Base-by-base conservation (phyloP, 2,329 filamentous ascomycete genomes). In the Aaosphaeria arxii region DNA sequence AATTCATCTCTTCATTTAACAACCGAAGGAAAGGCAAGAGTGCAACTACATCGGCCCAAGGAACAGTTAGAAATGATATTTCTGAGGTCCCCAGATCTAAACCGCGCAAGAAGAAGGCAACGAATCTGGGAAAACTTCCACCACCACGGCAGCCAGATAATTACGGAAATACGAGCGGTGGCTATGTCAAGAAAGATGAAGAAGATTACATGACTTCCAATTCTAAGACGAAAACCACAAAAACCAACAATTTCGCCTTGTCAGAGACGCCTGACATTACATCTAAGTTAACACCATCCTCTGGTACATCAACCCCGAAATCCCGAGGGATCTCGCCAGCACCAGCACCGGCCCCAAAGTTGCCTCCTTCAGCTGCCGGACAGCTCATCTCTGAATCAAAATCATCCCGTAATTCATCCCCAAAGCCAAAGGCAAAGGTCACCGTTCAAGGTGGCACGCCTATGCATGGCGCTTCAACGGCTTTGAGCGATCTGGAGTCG, bases 381-480 rank as follows among this genome's bases (percentile, higher is more conserved):
- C 85, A 86, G 11, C 74, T 96, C 36, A 89, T 96, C 46, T 94
- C 89, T 0, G 92, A 97, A 79, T 24, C 77, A 73, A 85, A 67
- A 72, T 80, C 55, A 53, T 76, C 79, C 28, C 42, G 85, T 32
- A 65, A 67, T 32, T 81, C 83, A 13, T 79, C 81, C 1, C 64
- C 64, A 13, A 70, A 73, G 33, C 69, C 72, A 4, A 79, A 78
- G 39, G 80, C 86, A 33, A 91, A 91, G 69, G 71, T 89, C 47
- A 83, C 82, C 54, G 85, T 94, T 47, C 77, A 87, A 1, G 89
- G 90, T 39, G 89, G 89, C 9, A 85, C 82, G 7, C 84, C 88
- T 1, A 94, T 94, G 88, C 86, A 90, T 47, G 89, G 90, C 11
- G 83, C 87, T 35, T 90, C 88, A 0, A 86, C 86, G 1, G 84